Percentiles rank a stretch among this genome's conserved stretches.
These are phyloP conservation scores for Boletus tylopilopsis DNA, from an alignment of 768 basidiomycete species.

Conservation along the genomic window DNA sequence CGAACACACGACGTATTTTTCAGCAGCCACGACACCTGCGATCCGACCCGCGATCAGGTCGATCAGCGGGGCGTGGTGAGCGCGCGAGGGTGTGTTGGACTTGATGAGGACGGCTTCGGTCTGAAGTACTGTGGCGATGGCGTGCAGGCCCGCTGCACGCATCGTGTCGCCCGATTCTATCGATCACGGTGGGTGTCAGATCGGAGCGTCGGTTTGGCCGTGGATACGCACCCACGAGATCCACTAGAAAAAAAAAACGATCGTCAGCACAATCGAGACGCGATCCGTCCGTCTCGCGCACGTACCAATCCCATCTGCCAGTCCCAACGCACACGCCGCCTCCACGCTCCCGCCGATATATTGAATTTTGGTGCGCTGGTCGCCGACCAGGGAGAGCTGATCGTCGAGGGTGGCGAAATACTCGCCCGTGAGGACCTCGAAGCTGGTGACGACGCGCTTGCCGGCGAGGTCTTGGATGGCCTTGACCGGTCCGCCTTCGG, in stretches of 20 bases:
- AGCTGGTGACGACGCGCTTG: constrained; percentile 91
- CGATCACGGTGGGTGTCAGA: not conserved
- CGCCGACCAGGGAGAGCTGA: constrained; percentile 46
- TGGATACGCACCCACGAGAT: constrained; percentile 77
- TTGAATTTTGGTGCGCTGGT: constrained; percentile 74
- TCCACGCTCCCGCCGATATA: constrained; percentile 98
- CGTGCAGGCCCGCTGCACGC: constrained; percentile 94
- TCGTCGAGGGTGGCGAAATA: constrained; percentile 73
- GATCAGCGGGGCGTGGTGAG: constrained; percentile 63
- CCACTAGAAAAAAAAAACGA: constrained; percentile 49
- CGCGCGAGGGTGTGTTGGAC: constrained; percentile 60
- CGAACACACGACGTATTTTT: constrained; percentile 83
- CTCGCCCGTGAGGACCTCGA: constrained; percentile 78
- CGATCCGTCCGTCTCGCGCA: not conserved
- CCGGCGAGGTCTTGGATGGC: constrained; percentile 79
- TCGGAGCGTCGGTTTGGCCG: constrained; percentile 2
- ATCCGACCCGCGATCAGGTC: constrained; percentile 81
- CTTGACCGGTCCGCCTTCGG: constrained; percentile 67
- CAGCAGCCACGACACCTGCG: constrained; percentile 85
- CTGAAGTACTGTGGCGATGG: constrained; percentile 84
- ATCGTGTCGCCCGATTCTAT: constrained; percentile 98
- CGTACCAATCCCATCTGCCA: constrained; percentile 95
- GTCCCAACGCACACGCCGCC: constrained; percentile 92
- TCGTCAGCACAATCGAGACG: constrained; percentile 1
- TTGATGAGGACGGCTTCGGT: constrained; percentile 94